Base-by-base conservation (phyloP, 495 filamentous ascomycete species). In the Hyphodiscus hymeniophilus region DNA sequence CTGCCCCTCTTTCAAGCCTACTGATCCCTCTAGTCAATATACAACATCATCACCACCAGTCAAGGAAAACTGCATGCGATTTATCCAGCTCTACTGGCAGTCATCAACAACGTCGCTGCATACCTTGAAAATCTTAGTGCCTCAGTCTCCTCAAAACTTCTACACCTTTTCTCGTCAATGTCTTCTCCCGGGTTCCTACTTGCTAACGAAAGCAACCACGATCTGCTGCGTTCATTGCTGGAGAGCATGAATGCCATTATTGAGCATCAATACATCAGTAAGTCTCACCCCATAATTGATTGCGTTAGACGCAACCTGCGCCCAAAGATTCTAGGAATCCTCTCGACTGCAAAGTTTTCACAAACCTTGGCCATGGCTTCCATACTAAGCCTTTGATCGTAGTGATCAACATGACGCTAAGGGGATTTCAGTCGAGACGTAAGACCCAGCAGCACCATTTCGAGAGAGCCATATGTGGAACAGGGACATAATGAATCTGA, bases 181-280 rank as follows among this genome's bases (percentile, higher is more conserved):
- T 95, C 92, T 6, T 85, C 92, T 0, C 94, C 94, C 1, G 85
- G 81, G 21, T 99, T 97, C 63, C 68, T 99, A n/a, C 68, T 99
- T 17, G 87, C 89, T 4, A 99, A 97, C 58, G 94, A 99, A 50
- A 87, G 76, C 12, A 99, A 99, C 49, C 87, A 99, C 49, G 65
- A 68, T 26, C 76, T 96, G 22, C 70, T 99, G 21, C 75, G 78
- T 16, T 89, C 90, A 0, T 65, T 99, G 26, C 72, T 99, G 11
- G 89, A 95, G 60, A 86, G 88, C 2, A 82, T 99, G 60, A 97
- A 95, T 60, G 77, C 89, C 2, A 84, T 96, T 23, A 71, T 97
- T 30, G 92, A 99, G 67, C 86, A 96, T 63, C 84, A 95, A 60
- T 95, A 89, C 56, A 74, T 69, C 26, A 82, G 91, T 97, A 71